Evolutionary conservation across 371 early-diverging fungal species (phyloP).

Genomic region (Mucor sp.): DNA sequence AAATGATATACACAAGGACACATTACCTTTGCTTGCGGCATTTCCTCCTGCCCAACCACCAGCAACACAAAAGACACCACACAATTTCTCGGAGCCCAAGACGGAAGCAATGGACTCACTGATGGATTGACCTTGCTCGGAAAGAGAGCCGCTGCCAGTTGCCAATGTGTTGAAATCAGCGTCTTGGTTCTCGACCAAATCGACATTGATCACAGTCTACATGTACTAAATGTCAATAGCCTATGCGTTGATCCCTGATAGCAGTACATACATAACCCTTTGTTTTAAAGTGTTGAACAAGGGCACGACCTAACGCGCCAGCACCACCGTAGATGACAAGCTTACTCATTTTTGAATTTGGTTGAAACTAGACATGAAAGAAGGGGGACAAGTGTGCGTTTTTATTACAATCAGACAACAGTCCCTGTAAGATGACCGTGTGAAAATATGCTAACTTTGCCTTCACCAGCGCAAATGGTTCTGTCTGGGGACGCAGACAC

Average conservation of each 20-base stretch:
- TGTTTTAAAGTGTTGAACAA: conserved; percentile 71
- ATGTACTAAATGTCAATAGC: background rate
- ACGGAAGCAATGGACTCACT: conserved; percentile 34
- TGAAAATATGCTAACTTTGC: conserved; percentile 7
- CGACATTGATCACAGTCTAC: conserved; percentile 79
- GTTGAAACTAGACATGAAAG: conserved; percentile 1
- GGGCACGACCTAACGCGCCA: conserved; percentile 86
- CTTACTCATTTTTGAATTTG: conserved; percentile 42
- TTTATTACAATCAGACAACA: background rate
- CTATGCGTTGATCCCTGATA: background rate
- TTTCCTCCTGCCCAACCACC: conserved; percentile 99
- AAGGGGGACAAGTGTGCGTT: background rate
- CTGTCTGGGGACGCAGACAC: conserved; percentile 38
- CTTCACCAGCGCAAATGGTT: conserved; percentile 26
- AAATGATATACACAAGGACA: background rate
- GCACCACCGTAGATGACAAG: conserved; percentile 90
- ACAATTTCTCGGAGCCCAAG: conserved; percentile 57
- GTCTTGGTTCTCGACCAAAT: conserved; percentile 70
- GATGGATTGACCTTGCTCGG: conserved; percentile 65
- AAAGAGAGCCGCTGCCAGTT: conserved; percentile 42
- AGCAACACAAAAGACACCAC: conserved; percentile 91
- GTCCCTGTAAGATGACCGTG: conserved; percentile 6
- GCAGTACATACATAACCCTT: conserved; percentile 67
- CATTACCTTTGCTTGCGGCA: conserved; percentile 65
- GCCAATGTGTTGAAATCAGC: conserved; percentile 75